phyloP scores from a whole-genome alignment of 305 asterid genomes.

The Fraxinus greggii region DNA sequence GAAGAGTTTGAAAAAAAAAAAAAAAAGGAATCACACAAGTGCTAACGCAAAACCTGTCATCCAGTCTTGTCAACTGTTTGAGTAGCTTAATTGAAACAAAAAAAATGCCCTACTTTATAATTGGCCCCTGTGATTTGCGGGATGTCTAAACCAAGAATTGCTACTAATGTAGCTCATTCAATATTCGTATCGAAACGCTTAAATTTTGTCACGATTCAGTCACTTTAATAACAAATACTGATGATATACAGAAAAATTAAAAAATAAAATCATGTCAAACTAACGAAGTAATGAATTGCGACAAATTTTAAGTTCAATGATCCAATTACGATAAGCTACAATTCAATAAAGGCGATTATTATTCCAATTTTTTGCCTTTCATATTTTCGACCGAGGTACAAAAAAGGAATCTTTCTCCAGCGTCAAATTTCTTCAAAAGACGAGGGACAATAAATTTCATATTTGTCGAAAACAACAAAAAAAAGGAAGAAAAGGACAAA shows the following conservation, averaged over 20 bases:
- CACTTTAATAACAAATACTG: neutral
- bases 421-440: neutral
- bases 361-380: neutral
- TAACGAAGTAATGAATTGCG: neutral
- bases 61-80: too few relatives aligned
- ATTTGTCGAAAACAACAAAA: neutral
- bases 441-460: neutral
- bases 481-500: neutral
- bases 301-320: neutral
- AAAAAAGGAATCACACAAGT: too few relatives aligned
- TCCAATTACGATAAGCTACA: neutral
- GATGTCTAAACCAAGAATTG: neutral
- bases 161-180: neutral
- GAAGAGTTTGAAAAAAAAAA: too few relatives aligned
- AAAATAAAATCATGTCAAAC: neutral
- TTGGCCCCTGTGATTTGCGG: constrained; percentile 17
- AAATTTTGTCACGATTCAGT: neutral
- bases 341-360: neutral
- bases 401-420: neutral
- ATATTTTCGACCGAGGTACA: neutral
- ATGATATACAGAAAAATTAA: neutral
- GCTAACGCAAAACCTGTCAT: too few relatives aligned
- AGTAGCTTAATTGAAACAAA: constrained; percentile 5
- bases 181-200: neutral
- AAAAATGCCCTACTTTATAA: neutral